A percentile compares a stretch with the other conserved stretches of the same genome.
Conservation (phyloP, 345 rosid species). For the Eutrema heterophyllum region DNA sequence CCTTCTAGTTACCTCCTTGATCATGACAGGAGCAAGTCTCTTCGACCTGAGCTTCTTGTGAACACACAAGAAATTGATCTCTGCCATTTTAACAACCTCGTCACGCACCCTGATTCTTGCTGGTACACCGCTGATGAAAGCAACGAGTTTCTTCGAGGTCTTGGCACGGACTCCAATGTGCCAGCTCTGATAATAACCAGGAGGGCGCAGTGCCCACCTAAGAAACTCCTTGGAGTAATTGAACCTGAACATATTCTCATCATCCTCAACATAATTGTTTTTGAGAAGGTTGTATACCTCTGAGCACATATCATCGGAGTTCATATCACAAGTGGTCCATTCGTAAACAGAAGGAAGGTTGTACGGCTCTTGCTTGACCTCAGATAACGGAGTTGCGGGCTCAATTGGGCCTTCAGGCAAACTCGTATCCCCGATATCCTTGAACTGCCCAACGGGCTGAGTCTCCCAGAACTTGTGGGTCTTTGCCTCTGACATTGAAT, state of each 20-base stretch:
- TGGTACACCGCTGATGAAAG: constrained; percentile 85
- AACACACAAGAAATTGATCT: constrained; percentile 91
- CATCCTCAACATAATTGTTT: constrained; percentile 89
- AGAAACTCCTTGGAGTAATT: constrained; percentile 95
- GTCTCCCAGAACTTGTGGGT: constrained; percentile 92
- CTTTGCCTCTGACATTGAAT: constrained; percentile 48
- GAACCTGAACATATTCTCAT: constrained; percentile 96
- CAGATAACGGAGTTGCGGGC: constrained; percentile 52
- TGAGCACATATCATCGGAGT: constrained; percentile 60
- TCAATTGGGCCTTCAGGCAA: constrained; percentile 87
- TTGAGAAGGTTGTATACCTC: constrained; percentile 77
- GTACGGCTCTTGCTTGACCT: constrained; percentile 88
- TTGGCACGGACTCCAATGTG: constrained; percentile 91
- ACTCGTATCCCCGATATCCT: constrained; percentile 61
- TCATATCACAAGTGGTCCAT: constrained; percentile 88
- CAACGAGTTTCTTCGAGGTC: constrained; percentile 76
- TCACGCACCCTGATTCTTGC: constrained; percentile 79
- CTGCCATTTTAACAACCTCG: constrained; percentile 82
- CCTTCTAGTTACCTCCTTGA: constrained; percentile 92
- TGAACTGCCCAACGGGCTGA: constrained; percentile 86
- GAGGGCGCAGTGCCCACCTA: constrained; percentile 85
- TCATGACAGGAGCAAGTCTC: constrained; percentile 96
- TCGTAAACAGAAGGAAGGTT: constrained; percentile 74
- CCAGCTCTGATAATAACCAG: constrained; percentile 77
- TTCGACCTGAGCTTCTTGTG: constrained; percentile 94